These are phyloP conservation scores for Annulohypoxylon moriforme DNA, from an alignment of 495 filamentous ascomycete genomes.

Conservation along the genomic window DNA sequence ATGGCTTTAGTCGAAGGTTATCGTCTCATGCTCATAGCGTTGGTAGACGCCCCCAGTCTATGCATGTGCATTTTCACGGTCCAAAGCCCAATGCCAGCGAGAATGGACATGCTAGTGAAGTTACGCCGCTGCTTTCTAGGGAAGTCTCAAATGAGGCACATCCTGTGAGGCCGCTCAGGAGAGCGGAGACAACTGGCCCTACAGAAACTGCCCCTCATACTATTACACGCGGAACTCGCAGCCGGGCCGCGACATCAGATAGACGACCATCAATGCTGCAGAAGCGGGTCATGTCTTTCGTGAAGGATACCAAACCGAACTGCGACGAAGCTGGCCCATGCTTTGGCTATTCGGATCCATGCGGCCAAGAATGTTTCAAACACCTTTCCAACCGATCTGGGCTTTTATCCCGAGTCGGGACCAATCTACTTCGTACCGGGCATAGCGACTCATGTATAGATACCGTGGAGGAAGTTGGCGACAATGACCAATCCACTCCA, in stretches of 20 bases:
- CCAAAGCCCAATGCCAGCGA: conserved; percentile 21
- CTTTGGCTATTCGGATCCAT: conserved; percentile 86
- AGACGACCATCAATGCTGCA: conserved; percentile 61
- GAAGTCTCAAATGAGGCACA: conserved; percentile 23
- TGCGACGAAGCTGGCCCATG: conserved; percentile 84
- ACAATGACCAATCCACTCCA: conserved; percentile 28
- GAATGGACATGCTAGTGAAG: conserved; percentile 48
- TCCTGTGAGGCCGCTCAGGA: conserved; percentile 18
- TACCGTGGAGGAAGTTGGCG: conserved; percentile 45
- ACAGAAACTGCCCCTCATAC: conserved; percentile 14
- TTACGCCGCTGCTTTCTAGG: conserved; percentile 50
- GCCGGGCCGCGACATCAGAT: conserved; percentile 36
- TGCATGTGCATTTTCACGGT: conserved; percentile 21
- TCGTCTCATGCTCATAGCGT: conserved; percentile 44
- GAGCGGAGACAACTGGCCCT: conserved; percentile 41
- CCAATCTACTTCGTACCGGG: conserved; percentile 40
- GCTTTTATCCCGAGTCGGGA: conserved; percentile 38
- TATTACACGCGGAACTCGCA: conserved; percentile 13
- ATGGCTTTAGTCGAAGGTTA: conserved; percentile 43
- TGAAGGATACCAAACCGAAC: conserved; percentile 72
- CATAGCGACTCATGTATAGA: conserved; percentile 34
- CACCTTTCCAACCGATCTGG: conserved; percentile 51
- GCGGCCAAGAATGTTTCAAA: conserved; percentile 83
- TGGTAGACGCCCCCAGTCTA: conserved; percentile 15
- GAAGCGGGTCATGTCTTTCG: conserved; percentile 69